Percentiles rank a stretch among this genome's conserved stretches.
These are phyloP conservation scores for Penicillium parvum DNA, from an alignment of 495 filamentous ascomycete species.

Conservation along the genomic window DNA sequence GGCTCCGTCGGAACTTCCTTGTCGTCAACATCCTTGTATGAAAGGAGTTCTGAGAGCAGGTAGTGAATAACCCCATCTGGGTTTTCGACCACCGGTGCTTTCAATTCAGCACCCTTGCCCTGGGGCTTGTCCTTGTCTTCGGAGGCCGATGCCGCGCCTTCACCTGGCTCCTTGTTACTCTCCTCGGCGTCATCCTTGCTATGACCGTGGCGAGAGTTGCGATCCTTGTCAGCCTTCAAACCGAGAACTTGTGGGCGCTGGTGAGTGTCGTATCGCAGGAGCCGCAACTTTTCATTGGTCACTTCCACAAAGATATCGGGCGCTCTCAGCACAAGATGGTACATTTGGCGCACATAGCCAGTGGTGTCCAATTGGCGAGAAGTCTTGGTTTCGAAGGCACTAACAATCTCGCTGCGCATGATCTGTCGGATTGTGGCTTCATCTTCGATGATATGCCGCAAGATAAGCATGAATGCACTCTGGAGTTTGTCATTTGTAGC, in stretches of 20 bases:
- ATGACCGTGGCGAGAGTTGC: conserved; percentile 24
- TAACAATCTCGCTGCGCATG: conserved; percentile 85
- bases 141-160: conserved; percentile 28
- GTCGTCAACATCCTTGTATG: conserved; percentile 88
- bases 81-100: conserved; percentile 82
- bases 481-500: conserved; percentile 70
- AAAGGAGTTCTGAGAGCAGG: conserved; percentile 86
- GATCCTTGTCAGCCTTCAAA: conserved; percentile 49
- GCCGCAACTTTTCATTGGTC: conserved; percentile 78
- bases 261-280: conserved; percentile 55
- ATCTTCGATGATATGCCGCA: conserved; percentile 93
- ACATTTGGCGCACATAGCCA: conserved; percentile 69
- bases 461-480: conserved; percentile 76
- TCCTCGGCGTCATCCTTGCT: conserved; percentile 26
- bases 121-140: conserved; percentile 59
- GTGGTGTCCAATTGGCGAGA: conserved; percentile 62
- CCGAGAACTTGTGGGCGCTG: conserved; percentile 57
- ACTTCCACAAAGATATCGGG: conserved; percentile 88
- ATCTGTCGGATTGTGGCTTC: conserved; percentile 84
- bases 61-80: conserved; percentile 96
- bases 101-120: conserved; percentile 62
- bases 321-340: conserved; percentile 75
- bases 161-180: conserved; percentile 26
- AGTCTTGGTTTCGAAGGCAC: conserved; percentile 63
- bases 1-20: conserved; percentile 51